These are phyloP conservation scores for Epichloe aotearoae DNA, from an alignment of 2,329 filamentous ascomycete genomes.

Conservation along the genomic window DNA sequence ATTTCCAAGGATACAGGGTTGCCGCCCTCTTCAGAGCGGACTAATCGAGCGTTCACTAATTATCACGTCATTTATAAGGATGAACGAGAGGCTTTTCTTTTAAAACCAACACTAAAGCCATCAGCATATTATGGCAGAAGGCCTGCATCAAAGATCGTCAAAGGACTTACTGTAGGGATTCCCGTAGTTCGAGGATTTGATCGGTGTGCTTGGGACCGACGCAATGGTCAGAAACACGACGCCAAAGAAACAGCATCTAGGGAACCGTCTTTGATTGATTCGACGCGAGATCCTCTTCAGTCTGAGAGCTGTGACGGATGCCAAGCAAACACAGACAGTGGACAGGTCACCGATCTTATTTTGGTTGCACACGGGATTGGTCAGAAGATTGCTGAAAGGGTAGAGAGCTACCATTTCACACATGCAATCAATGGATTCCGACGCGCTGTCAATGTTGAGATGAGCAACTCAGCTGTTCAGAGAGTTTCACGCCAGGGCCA, in stretches of 20 bases:
- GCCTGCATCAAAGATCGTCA: constrained; percentile 74
- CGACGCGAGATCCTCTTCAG: constrained; percentile 14
- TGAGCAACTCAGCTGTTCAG: constrained; percentile 61
- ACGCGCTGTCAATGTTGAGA: constrained; percentile 72
- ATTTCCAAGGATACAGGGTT: constrained; percentile 19
- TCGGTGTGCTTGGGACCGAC: constrained; percentile 57
- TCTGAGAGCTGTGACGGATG: constrained; percentile 40
- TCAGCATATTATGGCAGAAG: constrained; percentile 73
- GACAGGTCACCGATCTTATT: constrained; percentile 72
- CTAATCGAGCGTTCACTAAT: constrained; percentile 49
- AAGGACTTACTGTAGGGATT: constrained; percentile 69
- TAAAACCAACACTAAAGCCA: constrained; percentile 74
- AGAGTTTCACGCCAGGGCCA: constrained; percentile 62
- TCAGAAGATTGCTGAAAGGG: constrained; percentile 85
- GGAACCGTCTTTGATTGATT: not conserved
- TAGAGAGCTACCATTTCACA: constrained; percentile 95
- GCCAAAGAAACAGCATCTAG: not conserved
- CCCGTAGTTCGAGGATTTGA: constrained; percentile 86
- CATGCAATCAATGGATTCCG: constrained; percentile 89
- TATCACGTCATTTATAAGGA: constrained; percentile 78
- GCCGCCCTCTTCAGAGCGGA: constrained; percentile 27
- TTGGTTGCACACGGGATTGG: constrained; percentile 92
- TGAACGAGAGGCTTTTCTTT: constrained; percentile 56
- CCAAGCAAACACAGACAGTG: constrained; percentile 46
- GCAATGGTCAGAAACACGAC: constrained; percentile 33